These are phyloP conservation scores for Jatropha curcas DNA, from an alignment of 345 rosid species.

Conservation along the genomic window DNA sequence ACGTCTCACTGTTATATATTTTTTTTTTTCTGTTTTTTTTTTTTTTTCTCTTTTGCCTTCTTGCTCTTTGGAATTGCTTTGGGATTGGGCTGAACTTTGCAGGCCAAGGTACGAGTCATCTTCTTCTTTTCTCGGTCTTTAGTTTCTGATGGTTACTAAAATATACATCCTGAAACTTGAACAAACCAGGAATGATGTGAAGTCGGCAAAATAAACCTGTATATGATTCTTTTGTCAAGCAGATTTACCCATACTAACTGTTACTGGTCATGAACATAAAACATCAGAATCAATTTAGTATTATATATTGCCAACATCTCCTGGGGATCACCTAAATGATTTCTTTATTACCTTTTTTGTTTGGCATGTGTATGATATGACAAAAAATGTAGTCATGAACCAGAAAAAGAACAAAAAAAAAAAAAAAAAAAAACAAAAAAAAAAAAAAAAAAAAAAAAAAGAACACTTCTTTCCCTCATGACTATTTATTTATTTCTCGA, in stretches of 20 bases:
- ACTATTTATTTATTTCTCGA: too few relatives aligned
- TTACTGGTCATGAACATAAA: not conserved
- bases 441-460: too few relatives aligned
- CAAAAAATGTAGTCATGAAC: too few relatives aligned
- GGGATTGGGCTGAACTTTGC: constrained; percentile 29
- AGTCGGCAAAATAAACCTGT: not conserved
- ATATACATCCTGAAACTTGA: not conserved
- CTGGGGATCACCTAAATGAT: not conserved
- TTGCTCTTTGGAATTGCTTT: constrained; percentile 42
- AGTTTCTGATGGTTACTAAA: not conserved
- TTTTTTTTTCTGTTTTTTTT: too few relatives aligned
- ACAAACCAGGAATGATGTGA: not conserved
- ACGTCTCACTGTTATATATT: too few relatives aligned
- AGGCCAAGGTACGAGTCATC: constrained; percentile 77
- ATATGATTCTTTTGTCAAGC: not conserved
- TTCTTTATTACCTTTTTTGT: not conserved
- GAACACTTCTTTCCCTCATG: too few relatives aligned
- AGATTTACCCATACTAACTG: not conserved
- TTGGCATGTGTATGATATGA: too few relatives aligned
- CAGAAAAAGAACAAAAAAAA: too few relatives aligned
- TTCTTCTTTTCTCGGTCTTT: not conserved
- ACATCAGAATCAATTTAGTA: not conserved
- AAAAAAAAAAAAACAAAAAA: too few relatives aligned
- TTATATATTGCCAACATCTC: not conserved
- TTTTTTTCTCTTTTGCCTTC: constrained; percentile 8